phyloP scores from a whole-genome alignment of 345 rosid species.

The Rhizophora apiculata region DNA sequence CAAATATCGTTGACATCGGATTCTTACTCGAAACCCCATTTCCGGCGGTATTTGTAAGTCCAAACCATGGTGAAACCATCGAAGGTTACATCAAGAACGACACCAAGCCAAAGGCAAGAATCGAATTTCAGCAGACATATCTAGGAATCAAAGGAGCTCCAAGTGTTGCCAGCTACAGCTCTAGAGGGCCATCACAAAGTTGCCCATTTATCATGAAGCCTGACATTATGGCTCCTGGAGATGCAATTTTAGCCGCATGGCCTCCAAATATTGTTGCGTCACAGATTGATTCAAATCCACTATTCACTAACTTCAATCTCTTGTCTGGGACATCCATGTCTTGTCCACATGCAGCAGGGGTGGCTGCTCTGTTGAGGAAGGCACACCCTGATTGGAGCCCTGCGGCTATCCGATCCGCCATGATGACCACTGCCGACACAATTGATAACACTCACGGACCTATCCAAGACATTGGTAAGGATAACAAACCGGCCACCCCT shows the following conservation, averaged over 20 bases:
- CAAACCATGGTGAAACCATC: conserved; percentile 27
- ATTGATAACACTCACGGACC: conserved; percentile 26
- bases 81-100: conserved; percentile 35
- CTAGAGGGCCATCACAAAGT: conserved; percentile 57
- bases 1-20: conserved; percentile 21
- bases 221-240: conserved; percentile 52
- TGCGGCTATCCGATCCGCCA: conserved; percentile 56
- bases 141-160: conserved; percentile 41
- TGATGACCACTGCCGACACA: conserved; percentile 49
- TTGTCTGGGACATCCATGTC: conserved; percentile 60
- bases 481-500: conserved; percentile 32
- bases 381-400: conserved; percentile 59
- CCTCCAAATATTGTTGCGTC: conserved; percentile 26
- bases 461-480: conserved; percentile 22
- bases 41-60: conserved; percentile 35
- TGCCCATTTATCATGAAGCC: conserved; percentile 53
- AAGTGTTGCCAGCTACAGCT: conserved; percentile 42
- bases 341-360: conserved; percentile 53
- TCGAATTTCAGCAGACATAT: conserved; percentile 35
- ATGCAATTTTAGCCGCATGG: conserved; percentile 49
- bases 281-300: not conserved
- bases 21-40: conserved; percentile 13
- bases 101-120: conserved; percentile 30
- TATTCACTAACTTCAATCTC: conserved; percentile 38
- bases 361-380: conserved; percentile 46